phyloP scores from a whole-genome alignment of 176 grass and related monocot species.

The Rhynchospora breviuscula region DNA sequence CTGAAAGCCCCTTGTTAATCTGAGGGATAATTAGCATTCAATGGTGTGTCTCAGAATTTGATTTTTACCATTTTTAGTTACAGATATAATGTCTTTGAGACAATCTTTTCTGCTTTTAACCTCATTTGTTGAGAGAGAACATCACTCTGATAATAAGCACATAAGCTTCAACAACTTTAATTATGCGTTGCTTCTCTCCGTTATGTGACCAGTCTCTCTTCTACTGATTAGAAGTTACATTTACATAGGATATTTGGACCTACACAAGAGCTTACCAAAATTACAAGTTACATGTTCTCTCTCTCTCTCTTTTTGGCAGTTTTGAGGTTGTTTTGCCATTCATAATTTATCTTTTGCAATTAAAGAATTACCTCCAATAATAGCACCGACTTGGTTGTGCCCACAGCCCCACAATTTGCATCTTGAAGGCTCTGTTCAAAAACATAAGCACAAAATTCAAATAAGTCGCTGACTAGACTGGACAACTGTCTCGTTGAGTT shows the following conservation, averaged over 20 bases:
- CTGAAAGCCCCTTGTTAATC: neutral
- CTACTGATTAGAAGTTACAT: neutral
- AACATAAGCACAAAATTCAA: neutral
- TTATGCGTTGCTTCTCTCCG: neutral
- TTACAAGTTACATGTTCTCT: no score
- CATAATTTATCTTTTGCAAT: neutral
- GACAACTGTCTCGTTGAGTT: neutral
- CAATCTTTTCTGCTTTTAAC: neutral
- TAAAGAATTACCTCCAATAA: constrained; percentile 47
- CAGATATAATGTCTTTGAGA: neutral
- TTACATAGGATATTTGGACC: neutral
- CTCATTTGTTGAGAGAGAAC: neutral
- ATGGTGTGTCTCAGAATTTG: neutral
- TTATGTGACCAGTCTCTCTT: neutral
- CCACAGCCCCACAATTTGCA: neutral
- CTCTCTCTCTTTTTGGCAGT: no score
- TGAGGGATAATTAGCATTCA: neutral
- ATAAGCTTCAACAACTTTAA: neutral
- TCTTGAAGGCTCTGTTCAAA: neutral
- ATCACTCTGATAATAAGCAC: neutral
- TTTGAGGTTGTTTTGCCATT: neutral
- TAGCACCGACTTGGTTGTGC: neutral
- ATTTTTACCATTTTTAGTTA: neutral
- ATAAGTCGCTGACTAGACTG: neutral
- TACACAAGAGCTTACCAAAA: neutral